These are phyloP conservation scores for Leucogyrophana mollusca DNA, from an alignment of 768 basidiomycete genomes.

Conservation along the genomic window DNA sequence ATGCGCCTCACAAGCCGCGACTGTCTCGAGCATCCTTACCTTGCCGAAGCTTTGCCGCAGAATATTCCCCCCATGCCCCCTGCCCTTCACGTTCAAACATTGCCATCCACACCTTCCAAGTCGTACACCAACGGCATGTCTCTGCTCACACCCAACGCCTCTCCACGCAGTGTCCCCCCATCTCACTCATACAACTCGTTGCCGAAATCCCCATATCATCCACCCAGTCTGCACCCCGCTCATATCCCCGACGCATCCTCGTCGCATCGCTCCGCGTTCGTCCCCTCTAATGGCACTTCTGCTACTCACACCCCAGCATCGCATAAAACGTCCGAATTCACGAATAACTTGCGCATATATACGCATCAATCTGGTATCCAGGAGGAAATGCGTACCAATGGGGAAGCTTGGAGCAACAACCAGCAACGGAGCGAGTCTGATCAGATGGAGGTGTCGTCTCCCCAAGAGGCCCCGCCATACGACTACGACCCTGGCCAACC, in stretches of 20 bases:
- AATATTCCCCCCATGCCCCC: conserved; percentile 66
- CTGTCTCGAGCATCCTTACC: conserved; percentile 88
- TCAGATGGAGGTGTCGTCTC: conserved; percentile 58
- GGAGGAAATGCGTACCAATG: conserved; percentile 27
- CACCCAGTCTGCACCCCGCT: conserved; percentile 35
- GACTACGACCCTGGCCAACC: conserved; percentile 38
- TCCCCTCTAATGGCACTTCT: conserved; percentile 36
- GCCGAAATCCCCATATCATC: conserved; percentile 37
- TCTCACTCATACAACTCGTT: conserved; percentile 50
- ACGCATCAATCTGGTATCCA: conserved; percentile 30
- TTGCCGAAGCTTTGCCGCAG: conserved; percentile 71
- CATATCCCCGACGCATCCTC: conserved; percentile 47
- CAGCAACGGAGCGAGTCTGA: conserved; percentile 31
- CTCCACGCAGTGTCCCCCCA: conserved; percentile 44
- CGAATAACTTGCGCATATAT: conserved; percentile 30
- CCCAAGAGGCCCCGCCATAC: conserved; percentile 47
- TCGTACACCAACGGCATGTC: conserved; percentile 33
- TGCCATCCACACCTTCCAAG: conserved; percentile 36
- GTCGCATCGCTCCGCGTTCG: conserved; percentile 55
- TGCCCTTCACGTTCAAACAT: conserved; percentile 42
- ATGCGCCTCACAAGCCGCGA: conserved; percentile 81
- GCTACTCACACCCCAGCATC: conserved; percentile 28
- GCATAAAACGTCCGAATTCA: conserved; percentile 33
- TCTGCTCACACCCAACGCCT: conserved; percentile 37
- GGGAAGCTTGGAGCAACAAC: conserved; percentile 22